phyloP scores from a whole-genome alignment of 192 early-diverging fungal genomes.

The Pecoramyces ruminantium region DNA sequence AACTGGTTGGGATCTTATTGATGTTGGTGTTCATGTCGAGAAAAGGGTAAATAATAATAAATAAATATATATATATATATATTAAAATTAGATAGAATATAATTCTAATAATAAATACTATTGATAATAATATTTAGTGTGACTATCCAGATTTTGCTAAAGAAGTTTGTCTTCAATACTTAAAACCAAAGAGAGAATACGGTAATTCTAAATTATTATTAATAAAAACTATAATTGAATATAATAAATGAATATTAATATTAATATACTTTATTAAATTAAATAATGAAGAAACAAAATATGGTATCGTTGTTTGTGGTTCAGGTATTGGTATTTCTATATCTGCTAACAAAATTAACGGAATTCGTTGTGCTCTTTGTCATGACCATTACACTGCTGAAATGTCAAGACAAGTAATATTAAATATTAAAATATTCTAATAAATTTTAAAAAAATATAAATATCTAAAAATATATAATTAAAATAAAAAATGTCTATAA shows the following conservation, averaged over 20 bases:
- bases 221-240: no score
- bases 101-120: no score
- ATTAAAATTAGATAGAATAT: background rate
- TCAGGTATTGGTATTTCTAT: slow-evolving; percentile 15
- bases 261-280: no score
- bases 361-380: slow-evolving; percentile 14
- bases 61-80: background rate
- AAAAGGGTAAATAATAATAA: background rate
- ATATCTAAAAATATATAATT: no score
- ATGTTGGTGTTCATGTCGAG: background rate
- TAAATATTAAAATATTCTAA: no score
- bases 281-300: background rate
- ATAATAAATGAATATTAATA: no score
- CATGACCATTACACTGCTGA: slow-evolving; percentile 14
- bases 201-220: background rate
- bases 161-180: slow-evolving; percentile 4
- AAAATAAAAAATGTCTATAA: no score
- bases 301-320: slow-evolving; percentile 14
- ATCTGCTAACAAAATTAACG: slow-evolving; percentile 15
- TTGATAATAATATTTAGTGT: slow-evolving; percentile 5
- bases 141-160: slow-evolving; percentile 15
- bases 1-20: background rate
- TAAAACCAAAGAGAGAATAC: background rate
- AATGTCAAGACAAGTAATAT: slow-evolving; percentile 12
- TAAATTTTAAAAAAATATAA: no score